Evolutionary conservation across 2,329 filamentous ascomycete genomes (phyloP), one percentile per base, ranked within the genome.

Genomic region (Beauveria sp.): DNA sequence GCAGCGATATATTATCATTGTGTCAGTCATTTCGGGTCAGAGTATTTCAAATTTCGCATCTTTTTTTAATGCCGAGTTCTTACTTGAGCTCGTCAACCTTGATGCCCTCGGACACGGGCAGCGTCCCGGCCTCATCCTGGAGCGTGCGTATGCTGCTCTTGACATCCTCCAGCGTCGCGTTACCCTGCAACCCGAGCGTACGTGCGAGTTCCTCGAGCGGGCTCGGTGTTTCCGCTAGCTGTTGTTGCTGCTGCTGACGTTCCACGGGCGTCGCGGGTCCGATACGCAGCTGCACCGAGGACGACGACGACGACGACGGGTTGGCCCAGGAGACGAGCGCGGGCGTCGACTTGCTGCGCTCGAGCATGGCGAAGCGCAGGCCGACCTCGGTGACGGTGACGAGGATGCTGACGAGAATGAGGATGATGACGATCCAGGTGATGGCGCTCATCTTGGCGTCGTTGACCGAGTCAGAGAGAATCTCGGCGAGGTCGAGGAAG

Each of bases 361-460:
- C 65, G 52, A 96, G 76, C 59, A 96, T 89, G 30, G 81, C 86
- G 70, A 98, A 98, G 7, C 95, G 84, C 56, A 99, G 78, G 60
- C 89, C 85, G 9, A 98, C 93, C 76, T 99, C 95, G 3, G 89
- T 87, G 56, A 91, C 89, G 2, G 95, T 98, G 58, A 99, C 91
- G 58, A 92, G 79, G 69, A 99, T 98, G 71, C 89, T 93, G 66
- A 98, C 79, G 52, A 96, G 75, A 71, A 99, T 99, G 51, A 99
- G 83, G 51, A 96, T 82, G 69, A 99, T 99, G 74, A 98, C 89
- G 73, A 99, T 98, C 93, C 93, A 98, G 1, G 95, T 99, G 72
- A 97, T 96, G 66, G 83, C 82, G 67, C 91, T 96, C 89, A 97
- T 98, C 74, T 96, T 97, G 66, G 90, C 88, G 72, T 98, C 92